These are phyloP conservation scores for Raffaelea albimanens DNA, from an alignment of 2,329 filamentous ascomycete species.

Conservation along the genomic window DNA sequence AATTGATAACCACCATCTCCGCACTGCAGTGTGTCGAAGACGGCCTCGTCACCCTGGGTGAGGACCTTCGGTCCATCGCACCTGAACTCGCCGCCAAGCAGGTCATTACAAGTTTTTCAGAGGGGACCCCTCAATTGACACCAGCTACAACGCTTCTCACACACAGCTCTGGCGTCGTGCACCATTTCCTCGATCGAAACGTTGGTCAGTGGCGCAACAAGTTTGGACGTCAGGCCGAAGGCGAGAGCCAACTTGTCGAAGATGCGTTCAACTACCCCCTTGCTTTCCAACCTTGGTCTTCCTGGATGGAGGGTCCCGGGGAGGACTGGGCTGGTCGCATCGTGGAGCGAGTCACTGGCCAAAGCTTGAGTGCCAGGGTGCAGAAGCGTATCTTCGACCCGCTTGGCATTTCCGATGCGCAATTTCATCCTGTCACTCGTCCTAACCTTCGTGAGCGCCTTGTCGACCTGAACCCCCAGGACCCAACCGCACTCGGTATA, in stretches of 20 bases:
- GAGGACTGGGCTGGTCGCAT: slow-evolving; percentile 45
- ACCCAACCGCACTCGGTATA: slow-evolving; percentile 23
- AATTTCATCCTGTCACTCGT: slow-evolving; percentile 29
- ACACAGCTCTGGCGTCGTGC: slow-evolving; percentile 38
- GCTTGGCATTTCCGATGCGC: slow-evolving; percentile 27
- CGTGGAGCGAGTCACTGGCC: slow-evolving; percentile 35
- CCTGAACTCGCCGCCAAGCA: slow-evolving; percentile 38
- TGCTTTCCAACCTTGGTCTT: slow-evolving; percentile 37
- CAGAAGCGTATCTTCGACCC: slow-evolving; percentile 33
- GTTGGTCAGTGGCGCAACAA: slow-evolving; percentile 23
- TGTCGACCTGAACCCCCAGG: slow-evolving; percentile 27
- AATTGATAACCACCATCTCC: slow-evolving; percentile 41
- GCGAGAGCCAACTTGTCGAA: slow-evolving; percentile 20
- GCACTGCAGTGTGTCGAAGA: slow-evolving; percentile 46
- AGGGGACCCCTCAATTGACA: slow-evolving; percentile 25
- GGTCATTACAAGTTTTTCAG: slow-evolving; percentile 36
- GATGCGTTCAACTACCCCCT: slow-evolving; percentile 34
- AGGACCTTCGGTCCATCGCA: slow-evolving; percentile 31
- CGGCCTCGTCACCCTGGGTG: slow-evolving; percentile 34
- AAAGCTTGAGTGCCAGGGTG: slow-evolving; percentile 32
- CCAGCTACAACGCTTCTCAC: slow-evolving; percentile 38
- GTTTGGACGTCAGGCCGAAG: neutral
- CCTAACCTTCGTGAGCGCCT: slow-evolving; percentile 22
- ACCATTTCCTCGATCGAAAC: slow-evolving; percentile 30
- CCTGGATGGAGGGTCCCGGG: slow-evolving; percentile 40